These are phyloP conservation scores for Ceratobasidium papillatum DNA, from an alignment of 1,284 basidiomycete species.

Conservation along the genomic window DNA sequence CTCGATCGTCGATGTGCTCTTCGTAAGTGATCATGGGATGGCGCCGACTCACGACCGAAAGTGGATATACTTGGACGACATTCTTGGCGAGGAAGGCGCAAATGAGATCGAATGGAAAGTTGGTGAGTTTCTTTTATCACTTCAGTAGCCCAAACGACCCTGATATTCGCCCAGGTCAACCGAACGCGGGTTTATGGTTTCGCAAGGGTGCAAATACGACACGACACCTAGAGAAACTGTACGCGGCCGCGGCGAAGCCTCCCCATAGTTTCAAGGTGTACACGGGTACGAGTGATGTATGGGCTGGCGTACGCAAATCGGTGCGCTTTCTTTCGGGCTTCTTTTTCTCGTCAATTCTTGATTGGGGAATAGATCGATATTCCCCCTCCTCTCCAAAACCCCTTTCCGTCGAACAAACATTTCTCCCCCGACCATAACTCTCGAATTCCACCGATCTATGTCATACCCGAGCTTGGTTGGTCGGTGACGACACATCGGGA, in stretches of 20 bases:
- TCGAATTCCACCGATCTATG: slow-evolving; percentile 87
- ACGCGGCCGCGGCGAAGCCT: slow-evolving; percentile 59
- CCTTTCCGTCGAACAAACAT: slow-evolving; percentile 75
- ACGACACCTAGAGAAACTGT: slow-evolving; percentile 64
- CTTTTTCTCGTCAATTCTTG: not conserved
- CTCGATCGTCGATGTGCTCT: slow-evolving; percentile 85
- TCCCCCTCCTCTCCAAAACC: slow-evolving; percentile 21
- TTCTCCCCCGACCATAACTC: slow-evolving; percentile 65
- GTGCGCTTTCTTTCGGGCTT: not conserved
- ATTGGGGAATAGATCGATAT: slow-evolving; percentile 35
- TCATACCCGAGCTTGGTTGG: slow-evolving; percentile 82
- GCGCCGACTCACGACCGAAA: slow-evolving; percentile 80
- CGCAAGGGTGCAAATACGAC: slow-evolving; percentile 63
- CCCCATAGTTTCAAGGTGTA: slow-evolving; percentile 79
- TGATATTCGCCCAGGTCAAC: slow-evolving; percentile 67
- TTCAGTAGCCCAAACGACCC: too few relatives aligned
- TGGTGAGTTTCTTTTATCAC: not conserved
- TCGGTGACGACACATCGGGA: slow-evolving; percentile 64
- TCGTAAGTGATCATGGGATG: slow-evolving; percentile 96
- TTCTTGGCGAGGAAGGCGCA: slow-evolving; percentile 75
- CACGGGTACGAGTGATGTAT: slow-evolving; percentile 60
- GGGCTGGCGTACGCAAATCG: slow-evolving; percentile 3
- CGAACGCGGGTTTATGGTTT: slow-evolving; percentile 84
- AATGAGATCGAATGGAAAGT: slow-evolving; percentile 50
- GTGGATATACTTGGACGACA: slow-evolving; percentile 82